Base-by-base conservation (phyloP, 1,139 yeast genomes). In the Candida sp. region DNA sequence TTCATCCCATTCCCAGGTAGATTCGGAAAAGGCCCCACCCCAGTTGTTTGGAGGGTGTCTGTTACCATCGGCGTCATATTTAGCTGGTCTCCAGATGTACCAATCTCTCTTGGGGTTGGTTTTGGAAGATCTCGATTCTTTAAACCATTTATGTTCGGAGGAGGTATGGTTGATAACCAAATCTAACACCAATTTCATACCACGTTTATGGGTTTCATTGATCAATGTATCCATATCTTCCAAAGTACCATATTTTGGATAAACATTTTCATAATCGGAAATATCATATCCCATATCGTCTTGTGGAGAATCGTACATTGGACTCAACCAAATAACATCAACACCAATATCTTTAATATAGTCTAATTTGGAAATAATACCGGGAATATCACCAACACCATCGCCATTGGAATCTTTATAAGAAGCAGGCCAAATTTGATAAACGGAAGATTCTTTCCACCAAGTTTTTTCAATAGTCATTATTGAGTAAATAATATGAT, bases 231-330 rank as follows among this genome's bases (percentile, higher is more conserved):
- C 74, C 72, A 75, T 70, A 50, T 75, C 81, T 40, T 70, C 69
- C 58, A 77, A 57, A 7, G 79, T 70, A 33, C 84, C 84, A 56
- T 76, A 80, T 47, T 64, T 63, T 4, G 76, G 72, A 56, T 77
- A 71, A 22, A 79, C 68, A 12, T 61, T 66, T 53, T 75, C 69
- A 57, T 79, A 79, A 59, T 79, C 73, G 25, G 77, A 63, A 50
- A 80, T 76, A 52, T 79, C 84, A 57, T 79, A 79, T 2, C 84
- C 84, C 84, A 79, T 79, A 52, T 80, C 84, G 37, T 74, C 75
- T 53, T 75, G 79, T 4, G 85, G 84, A 2, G 82, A 75, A 46
- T 76, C 79, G 60, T 69, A 78, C 67, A 76, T 74, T 29, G 84
- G 84, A 22, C 77, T 73, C 45, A 79, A 59, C 84, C 84, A 79